Evolutionary conservation across 2,329 filamentous ascomycete species (phyloP), one percentile per base, ranked within the genome.

Genomic region (Botryosphaeria dothidea): DNA sequence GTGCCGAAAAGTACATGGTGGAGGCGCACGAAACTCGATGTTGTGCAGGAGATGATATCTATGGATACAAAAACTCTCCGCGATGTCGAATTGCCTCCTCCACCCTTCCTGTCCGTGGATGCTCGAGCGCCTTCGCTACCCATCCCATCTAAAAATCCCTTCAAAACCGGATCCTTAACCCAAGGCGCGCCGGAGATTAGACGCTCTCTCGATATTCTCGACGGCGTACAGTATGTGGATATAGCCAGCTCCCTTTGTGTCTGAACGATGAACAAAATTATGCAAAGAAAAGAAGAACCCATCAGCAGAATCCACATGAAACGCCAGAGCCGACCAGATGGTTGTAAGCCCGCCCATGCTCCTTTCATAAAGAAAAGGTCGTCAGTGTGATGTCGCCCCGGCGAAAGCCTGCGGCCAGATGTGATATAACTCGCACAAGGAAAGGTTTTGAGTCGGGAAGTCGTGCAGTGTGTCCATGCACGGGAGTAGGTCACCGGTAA

Each of bases 321-420:
- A 58, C 54, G 38, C 54, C 54, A 17, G 36, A 58, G 54, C 54
- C 54, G 36, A 58, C 54, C 54, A 58, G 23, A 41, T 58, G 52
- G 36, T 57, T 57, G 36, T 57, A 45, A 58, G 54, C 54, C 54
- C 54, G 54, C 54, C 54, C 54, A 63, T 63, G 60, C 60, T 63
- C 60, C 60, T 63, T 63, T 63, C 60, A 46, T 63, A 52, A 54
- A 58, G 54, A 58, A 58, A 58, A 58, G 54, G 36, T 58, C 54
- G 54, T 58, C 54, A 58, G 38, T 58, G 54, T 58, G 54, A 27
- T 58, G 17, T 58, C 17, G 54, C 36, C 54, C 23, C n/a, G 54
- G 36, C 54, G 11, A 45, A 58, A 45, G 54, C 54, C 54, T 45
- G 29, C 36, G 34, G 38, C 54, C 9, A 17, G 4, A n/a, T 43